Percentiles rank a stretch among this genome's conserved stretches.
Conservation (phyloP, 73 alveolate species). For the Paramecium tetraurelia region DNA sequence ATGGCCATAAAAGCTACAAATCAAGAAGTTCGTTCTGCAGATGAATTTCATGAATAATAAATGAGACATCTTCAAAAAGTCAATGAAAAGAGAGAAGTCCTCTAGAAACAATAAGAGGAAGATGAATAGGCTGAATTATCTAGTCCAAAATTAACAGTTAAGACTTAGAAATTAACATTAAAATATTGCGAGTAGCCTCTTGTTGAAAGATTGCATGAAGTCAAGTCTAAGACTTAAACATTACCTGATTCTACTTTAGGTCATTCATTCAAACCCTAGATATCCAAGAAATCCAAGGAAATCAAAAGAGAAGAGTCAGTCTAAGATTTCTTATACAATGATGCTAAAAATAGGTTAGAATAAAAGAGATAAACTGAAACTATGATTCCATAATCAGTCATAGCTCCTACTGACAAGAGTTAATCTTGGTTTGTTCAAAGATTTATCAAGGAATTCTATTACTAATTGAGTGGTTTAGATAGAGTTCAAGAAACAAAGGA, state of each 20-base stretch:
- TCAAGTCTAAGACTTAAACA: background rate
- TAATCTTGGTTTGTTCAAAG: conserved; percentile 33
- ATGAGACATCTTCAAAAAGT: background rate
- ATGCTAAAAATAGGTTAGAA: conserved; percentile 31
- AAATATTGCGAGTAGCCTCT: background rate
- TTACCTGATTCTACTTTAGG: background rate
- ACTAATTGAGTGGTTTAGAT: conserved; percentile 14
- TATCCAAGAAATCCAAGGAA: conserved; percentile 15
- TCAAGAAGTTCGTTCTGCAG: conserved; percentile 49
- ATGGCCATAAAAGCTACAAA: conserved; percentile 21
- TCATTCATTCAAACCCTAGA: conserved; percentile 34
- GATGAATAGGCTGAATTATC: background rate
- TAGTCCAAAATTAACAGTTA: background rate
- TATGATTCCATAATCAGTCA: background rate
- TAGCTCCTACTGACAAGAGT: conserved; percentile 31
- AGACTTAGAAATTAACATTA: background rate
- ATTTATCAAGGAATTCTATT: conserved; percentile 33
- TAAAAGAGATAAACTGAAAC: background rate
- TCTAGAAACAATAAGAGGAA: background rate
- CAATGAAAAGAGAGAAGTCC: background rate
- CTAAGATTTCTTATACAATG: conserved; percentile 10
- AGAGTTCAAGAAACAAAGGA: conserved; percentile 30
- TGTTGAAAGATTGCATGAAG: conserved; percentile 2
- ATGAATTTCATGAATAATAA: conserved; percentile 24
- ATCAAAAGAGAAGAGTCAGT: conserved; percentile 7